Evolutionary conservation across 2,329 filamentous ascomycete species (phyloP).

Genomic region (Trichoderma afroharzianum): DNA sequence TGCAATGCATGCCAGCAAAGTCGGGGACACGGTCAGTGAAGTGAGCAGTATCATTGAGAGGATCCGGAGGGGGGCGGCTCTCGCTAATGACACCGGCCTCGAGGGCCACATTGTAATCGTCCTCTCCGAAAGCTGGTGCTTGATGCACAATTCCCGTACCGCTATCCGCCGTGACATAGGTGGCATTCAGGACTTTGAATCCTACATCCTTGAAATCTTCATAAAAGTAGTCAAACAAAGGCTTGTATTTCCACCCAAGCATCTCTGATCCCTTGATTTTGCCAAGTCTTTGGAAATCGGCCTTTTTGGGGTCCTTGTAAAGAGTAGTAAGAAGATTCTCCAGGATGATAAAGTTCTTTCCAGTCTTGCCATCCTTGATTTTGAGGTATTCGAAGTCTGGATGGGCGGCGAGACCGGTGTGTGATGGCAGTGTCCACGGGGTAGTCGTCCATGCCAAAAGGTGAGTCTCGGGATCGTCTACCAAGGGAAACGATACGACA

Average conservation of each 20-base stretch:
- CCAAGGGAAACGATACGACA: constrained; percentile 80
- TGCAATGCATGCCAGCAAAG: constrained; percentile 84
- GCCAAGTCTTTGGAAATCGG: constrained; percentile 79
- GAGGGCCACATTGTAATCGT: constrained; percentile 84
- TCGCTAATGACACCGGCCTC: constrained; percentile 74
- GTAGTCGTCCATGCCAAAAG: constrained; percentile 89
- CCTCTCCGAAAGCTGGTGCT: constrained; percentile 88
- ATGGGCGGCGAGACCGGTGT: constrained; percentile 72
- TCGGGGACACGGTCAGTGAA: constrained; percentile 76
- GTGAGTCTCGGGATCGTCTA: constrained; percentile 70
- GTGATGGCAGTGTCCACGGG: constrained; percentile 78
- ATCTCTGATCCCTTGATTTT: constrained; percentile 81
- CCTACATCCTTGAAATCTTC: constrained; percentile 82
- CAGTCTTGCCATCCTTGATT: constrained; percentile 75
- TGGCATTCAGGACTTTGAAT: constrained; percentile 78
- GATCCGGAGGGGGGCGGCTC: constrained; percentile 77
- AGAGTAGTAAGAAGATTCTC: constrained; percentile 77
- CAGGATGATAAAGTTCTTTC: constrained; percentile 80
- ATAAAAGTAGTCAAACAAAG: constrained; percentile 85
- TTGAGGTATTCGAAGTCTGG: constrained; percentile 86
- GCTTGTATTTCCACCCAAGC: constrained; percentile 84
- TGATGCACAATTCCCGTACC: constrained; percentile 95
- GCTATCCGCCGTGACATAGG: constrained; percentile 83
- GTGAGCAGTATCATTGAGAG: constrained; percentile 77
- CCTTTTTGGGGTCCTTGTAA: constrained; percentile 95